phyloP scores from a whole-genome alignment of 768 basidiomycete genomes.

The Mycena capillaripes region DNA sequence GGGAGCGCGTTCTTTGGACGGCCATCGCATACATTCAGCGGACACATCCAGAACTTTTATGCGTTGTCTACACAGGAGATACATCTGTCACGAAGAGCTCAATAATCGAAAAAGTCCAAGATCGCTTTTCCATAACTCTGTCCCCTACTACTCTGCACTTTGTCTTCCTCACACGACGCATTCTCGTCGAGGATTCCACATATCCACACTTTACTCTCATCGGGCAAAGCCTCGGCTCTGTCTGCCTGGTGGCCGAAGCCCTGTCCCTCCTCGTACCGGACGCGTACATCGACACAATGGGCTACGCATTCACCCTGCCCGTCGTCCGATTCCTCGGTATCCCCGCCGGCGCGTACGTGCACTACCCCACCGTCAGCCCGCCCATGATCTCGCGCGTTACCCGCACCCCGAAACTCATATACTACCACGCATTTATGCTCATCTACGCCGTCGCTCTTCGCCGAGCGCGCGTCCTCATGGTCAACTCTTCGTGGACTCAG shows the following conservation, averaged over 20 bases:
- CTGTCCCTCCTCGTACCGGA: conserved; percentile 86
- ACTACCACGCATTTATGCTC: conserved; percentile 91
- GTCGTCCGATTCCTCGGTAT: conserved; percentile 76
- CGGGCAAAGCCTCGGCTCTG: conserved; percentile 92
- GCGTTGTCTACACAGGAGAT: conserved; percentile 93
- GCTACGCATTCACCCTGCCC: conserved; percentile 95
- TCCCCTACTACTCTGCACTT: conserved; percentile 79
- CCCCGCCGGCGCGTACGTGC: conserved; percentile 91
- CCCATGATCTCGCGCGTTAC: conserved; percentile 91
- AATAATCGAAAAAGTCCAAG: conserved; percentile 88
- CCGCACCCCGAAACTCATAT: conserved; percentile 67
- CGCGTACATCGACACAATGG: conserved; percentile 97
- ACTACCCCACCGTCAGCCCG: conserved; percentile 96
- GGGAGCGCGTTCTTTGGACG: conserved; percentile 96
- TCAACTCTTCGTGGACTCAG: conserved; percentile 96
- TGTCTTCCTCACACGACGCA: conserved; percentile 80
- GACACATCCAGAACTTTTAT: conserved; percentile 73
- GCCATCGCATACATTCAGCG: conserved; percentile 85
- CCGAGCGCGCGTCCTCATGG: conserved; percentile 85
- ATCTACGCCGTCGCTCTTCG: conserved; percentile 84
- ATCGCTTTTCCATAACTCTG: conserved; percentile 70
- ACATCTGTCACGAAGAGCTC: conserved; percentile 81
- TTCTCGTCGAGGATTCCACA: conserved; percentile 81
- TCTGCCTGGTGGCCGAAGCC: conserved; percentile 88
- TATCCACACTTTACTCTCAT: conserved; percentile 95